Evolutionary conservation across 306 rosid genomes (phyloP).

Genomic region (Fragaria vesca): DNA sequence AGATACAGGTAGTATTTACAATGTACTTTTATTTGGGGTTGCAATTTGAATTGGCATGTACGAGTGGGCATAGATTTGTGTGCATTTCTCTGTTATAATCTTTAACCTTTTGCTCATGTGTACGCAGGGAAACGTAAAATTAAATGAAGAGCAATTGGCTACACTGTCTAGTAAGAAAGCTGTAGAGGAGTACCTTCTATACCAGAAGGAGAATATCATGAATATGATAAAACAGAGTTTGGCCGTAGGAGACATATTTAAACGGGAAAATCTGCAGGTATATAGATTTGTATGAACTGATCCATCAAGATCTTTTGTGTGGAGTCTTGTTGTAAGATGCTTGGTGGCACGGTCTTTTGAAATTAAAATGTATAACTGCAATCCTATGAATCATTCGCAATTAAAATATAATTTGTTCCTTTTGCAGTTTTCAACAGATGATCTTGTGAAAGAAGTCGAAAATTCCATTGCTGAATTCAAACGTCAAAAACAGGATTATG

Average conservation of each 20-base stretch:
- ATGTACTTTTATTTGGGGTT: background rate
- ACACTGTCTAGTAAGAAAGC: slow-evolving; percentile 52
- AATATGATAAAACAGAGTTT: slow-evolving; percentile 83
- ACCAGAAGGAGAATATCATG: slow-evolving; percentile 73
- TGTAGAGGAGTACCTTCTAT: slow-evolving; percentile 61
- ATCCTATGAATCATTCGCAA: background rate
- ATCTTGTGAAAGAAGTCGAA: slow-evolving; percentile 86
- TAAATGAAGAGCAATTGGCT: slow-evolving; percentile 77
- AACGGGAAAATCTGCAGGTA: slow-evolving; percentile 90
- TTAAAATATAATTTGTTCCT: background rate
- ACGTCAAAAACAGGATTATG: slow-evolving; percentile 76
- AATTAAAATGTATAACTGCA: background rate
- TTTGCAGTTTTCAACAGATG: slow-evolving; percentile 73
- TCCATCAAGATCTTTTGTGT: background rate
- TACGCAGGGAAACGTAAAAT: slow-evolving; percentile 64
- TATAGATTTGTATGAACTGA: slow-evolving; percentile 14
- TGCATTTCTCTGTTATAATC: background rate
- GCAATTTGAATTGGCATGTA: background rate
- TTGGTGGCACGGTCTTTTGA: background rate
- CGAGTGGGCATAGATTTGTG: background rate
- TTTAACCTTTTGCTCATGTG: slow-evolving; percentile 19
- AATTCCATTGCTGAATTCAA: slow-evolving; percentile 82
- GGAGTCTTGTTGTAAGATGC: background rate
- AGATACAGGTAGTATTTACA: slow-evolving; percentile 66
- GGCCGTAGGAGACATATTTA: slow-evolving; percentile 93